A percentile compares a stretch with the other conserved stretches of the same genome.
phyloP scores from a whole-genome alignment of 805 yeast genomes.

The Ogataea henricii region DNA sequence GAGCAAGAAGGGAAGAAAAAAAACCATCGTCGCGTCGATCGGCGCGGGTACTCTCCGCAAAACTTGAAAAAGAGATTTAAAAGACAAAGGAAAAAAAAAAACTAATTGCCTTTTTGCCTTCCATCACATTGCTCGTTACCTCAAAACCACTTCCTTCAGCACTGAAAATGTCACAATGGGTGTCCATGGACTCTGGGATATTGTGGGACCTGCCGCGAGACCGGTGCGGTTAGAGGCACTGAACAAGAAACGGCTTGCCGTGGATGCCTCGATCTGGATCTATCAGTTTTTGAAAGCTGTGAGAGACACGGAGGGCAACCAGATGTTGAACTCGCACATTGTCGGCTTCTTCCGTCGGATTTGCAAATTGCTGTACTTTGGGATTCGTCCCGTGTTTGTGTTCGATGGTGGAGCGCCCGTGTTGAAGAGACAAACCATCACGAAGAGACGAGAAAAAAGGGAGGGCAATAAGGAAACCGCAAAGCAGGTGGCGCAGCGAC shows the following conservation, averaged over 20 bases:
- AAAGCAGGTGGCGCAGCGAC: constrained; percentile 71
- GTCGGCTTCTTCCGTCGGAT: constrained; percentile 95
- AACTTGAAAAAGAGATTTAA: not conserved
- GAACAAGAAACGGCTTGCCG: constrained; percentile 77
- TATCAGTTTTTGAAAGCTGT: constrained; percentile 96
- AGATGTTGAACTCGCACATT: constrained; percentile 77
- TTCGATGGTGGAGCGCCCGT: constrained; percentile 95
- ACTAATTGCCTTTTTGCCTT: not conserved
- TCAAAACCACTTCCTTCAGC: not conserved
- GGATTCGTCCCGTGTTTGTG: constrained; percentile 85
- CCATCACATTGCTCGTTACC: not conserved
- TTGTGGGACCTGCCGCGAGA: constrained; percentile 83
- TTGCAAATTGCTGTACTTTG: constrained; percentile 85
- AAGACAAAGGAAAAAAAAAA: not conserved
- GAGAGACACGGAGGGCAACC: constrained; percentile 79
- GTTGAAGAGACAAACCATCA: constrained; percentile 77
- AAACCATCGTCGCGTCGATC: constrained; percentile 13
- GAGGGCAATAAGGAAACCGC: constrained; percentile 74
- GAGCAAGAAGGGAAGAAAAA: not conserved
- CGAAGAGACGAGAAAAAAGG: constrained; percentile 68
- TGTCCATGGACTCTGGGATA: constrained; percentile 92
- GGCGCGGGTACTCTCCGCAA: too few species aligned
- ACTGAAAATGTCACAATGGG: constrained; percentile 62
- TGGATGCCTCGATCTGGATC: constrained; percentile 98
- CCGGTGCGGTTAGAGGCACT: constrained; percentile 89